phyloP scores from a whole-genome alignment of 805 yeast genomes.

The Debaryomyces hansenii region DNA sequence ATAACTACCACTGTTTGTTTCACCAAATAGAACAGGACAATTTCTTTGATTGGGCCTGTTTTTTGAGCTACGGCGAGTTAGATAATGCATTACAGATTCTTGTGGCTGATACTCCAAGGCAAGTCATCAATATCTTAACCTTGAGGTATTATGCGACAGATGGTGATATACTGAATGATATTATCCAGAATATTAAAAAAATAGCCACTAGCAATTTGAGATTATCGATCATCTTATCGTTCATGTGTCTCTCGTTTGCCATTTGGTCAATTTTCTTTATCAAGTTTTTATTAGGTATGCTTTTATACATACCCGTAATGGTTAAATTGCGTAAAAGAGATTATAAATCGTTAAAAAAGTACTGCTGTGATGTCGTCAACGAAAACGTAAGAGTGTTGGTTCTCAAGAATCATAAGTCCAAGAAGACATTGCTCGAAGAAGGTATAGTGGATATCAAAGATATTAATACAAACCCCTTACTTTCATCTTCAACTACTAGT shows the following conservation, averaged over 20 bases:
- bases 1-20: conserved; percentile 70
- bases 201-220: conserved; percentile 62
- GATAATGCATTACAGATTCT: conserved; percentile 62
- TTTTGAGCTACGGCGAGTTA: conserved; percentile 63
- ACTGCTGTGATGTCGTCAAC: conserved; percentile 61
- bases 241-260: conserved; percentile 73
- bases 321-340: conserved; percentile 40
- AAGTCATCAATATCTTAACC: conserved; percentile 78
- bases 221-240: conserved; percentile 70
- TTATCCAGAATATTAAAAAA: conserved; percentile 46
- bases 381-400: conserved; percentile 55
- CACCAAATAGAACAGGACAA: conserved; percentile 63
- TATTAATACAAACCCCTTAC: conserved; percentile 27
- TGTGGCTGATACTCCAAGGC: conserved; percentile 85
- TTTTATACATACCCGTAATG: conserved; percentile 52
- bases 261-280: conserved; percentile 72
- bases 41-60: conserved; percentile 65
- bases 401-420: conserved; percentile 37
- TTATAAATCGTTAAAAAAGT: conserved; percentile 53
- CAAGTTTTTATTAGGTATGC: conserved; percentile 53
- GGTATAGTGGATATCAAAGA: conserved; percentile 25
- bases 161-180: conserved; percentile 44
- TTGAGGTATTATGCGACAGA: conserved; percentile 51
- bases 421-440: conserved; percentile 28
- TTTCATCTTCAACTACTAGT: conserved; percentile 16